phyloP scores from a whole-genome alignment of 139 green algal genomes.

The Astrephomene gubernaculifera region DNA sequence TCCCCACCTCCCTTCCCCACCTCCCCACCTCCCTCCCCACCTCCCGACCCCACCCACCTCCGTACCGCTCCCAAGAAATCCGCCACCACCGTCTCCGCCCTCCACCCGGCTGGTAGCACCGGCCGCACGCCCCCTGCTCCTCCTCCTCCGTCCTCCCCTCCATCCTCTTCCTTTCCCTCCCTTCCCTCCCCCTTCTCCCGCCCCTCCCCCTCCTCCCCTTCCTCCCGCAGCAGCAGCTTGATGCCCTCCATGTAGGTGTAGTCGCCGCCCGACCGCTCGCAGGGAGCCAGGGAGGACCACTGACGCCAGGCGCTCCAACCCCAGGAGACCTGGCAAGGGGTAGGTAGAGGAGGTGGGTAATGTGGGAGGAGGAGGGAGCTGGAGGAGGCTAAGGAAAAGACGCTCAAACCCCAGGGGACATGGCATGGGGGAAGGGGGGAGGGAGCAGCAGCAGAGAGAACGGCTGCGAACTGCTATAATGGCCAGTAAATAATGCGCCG shows the following conservation, averaged over 20 bases:
- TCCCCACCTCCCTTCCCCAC: too few relatives aligned
- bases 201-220: not conserved
- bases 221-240: slow-evolving; percentile 36
- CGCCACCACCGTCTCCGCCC: not conserved
- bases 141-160: not conserved
- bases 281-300: not conserved
- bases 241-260: slow-evolving; percentile 22
- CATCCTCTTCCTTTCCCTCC: too few relatives aligned
- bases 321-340: slow-evolving; percentile 11
- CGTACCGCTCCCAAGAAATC: slow-evolving; percentile 15
- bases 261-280: not conserved
- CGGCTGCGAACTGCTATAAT: not conserved
- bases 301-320: slow-evolving; percentile 12
- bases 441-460: not conserved
- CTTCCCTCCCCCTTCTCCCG: not conserved
- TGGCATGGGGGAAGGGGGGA: not conserved
- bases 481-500: not conserved
- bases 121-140: not conserved
- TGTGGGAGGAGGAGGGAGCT: not conserved
- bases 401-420: not conserved
- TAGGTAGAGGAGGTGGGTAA: not conserved
- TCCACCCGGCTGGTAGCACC: not conserved
- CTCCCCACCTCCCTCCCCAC: too few relatives aligned
- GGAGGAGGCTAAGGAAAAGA: not conserved
- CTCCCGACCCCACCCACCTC: not conserved